phyloP scores from a whole-genome alignment of 2,329 filamentous ascomycete genomes.

The Monilinia polystroma region DNA sequence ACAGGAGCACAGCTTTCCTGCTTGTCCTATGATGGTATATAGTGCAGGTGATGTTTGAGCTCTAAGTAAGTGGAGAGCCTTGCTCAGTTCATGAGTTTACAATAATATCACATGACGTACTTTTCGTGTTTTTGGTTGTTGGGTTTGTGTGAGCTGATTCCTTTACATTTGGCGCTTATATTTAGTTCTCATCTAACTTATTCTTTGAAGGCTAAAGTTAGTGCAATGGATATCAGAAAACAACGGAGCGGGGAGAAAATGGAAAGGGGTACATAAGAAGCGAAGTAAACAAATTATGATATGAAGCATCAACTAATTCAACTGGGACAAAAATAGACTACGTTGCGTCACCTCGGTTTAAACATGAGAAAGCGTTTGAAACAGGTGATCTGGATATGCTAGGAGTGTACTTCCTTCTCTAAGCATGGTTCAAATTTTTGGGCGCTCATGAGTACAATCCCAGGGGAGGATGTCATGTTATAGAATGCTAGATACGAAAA shows the following conservation, averaged over 20 bases:
- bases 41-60: background rate
- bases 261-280: too few species aligned
- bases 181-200: background rate
- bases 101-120: background rate
- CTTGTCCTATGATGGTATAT: background rate
- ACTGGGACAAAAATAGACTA: background rate
- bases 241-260: too few species aligned
- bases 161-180: background rate
- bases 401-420: background rate
- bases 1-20: background rate
- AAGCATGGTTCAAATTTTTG: background rate
- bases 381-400: background rate
- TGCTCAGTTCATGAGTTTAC: background rate
- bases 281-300: too few species aligned
- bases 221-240: background rate
- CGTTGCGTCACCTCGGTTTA: background rate
- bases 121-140: background rate
- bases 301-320: background rate
- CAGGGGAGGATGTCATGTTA: background rate
- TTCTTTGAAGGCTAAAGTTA: background rate
- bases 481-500: background rate
- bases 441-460: background rate
- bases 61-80: background rate
- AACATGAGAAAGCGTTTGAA: background rate
- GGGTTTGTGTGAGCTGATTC: background rate